Conservation (phyloP, 495 filamentous ascomycete genomes). For the Filosporella fistucella region DNA sequence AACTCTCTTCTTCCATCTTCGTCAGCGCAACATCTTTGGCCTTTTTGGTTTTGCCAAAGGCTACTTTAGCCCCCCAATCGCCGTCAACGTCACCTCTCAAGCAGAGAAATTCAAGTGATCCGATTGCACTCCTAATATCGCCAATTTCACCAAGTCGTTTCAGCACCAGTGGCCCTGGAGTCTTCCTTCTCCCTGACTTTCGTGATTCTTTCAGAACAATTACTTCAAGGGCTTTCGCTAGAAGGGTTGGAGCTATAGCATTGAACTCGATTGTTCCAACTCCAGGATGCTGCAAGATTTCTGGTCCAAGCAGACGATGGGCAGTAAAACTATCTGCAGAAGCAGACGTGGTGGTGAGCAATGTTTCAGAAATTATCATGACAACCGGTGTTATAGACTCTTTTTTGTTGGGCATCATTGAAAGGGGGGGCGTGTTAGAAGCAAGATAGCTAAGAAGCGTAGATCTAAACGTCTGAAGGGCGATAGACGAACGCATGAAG, state of each 20-base stretch:
- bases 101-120: slow-evolving; percentile 86
- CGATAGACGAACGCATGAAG: slow-evolving; percentile 60
- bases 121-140: slow-evolving; percentile 87
- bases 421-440: slow-evolving; percentile 43
- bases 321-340: slow-evolving; percentile 85
- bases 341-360: slow-evolving; percentile 68
- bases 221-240: slow-evolving; percentile 75
- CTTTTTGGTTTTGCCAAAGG: slow-evolving; percentile 55
- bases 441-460: slow-evolving; percentile 72
- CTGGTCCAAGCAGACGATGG: slow-evolving; percentile 79
- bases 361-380: slow-evolving; percentile 85
- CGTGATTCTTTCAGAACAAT: slow-evolving; percentile 77
- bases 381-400: slow-evolving; percentile 66
- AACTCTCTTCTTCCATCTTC: slow-evolving; percentile 63
- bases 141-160: slow-evolving; percentile 75
- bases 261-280: slow-evolving; percentile 85
- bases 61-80: slow-evolving; percentile 63
- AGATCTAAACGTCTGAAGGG: slow-evolving; percentile 68
- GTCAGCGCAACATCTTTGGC: slow-evolving; percentile 55
- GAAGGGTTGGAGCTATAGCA: slow-evolving; percentile 78
- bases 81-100: slow-evolving; percentile 62
- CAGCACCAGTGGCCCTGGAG: slow-evolving; percentile 67
- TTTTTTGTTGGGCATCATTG: slow-evolving; percentile 21
- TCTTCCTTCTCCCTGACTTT: slow-evolving; percentile 58
- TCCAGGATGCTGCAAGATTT: slow-evolving; percentile 72